A percentile compares a stretch with the other conserved stretches of the same genome.
Evolutionary conservation across 345 rosid species (phyloP).

Genomic region (Citrus inodora): DNA sequence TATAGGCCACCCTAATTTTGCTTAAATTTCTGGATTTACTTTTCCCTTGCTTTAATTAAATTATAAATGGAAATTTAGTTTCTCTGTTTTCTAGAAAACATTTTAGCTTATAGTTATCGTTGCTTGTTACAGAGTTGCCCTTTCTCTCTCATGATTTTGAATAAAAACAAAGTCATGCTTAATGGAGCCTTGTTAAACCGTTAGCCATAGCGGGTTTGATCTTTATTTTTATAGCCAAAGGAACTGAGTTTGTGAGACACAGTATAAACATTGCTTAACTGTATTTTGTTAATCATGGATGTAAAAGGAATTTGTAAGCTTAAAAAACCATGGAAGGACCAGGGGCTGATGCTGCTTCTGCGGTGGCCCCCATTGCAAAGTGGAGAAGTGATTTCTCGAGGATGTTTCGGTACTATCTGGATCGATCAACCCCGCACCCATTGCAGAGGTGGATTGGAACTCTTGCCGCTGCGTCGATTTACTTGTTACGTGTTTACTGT

Average conservation of each 20-base stretch:
- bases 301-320: slow-evolving; percentile 5
- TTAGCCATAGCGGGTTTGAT: not conserved
- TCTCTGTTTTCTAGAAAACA: too few relatives aligned
- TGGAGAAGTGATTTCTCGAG: slow-evolving; percentile 47
- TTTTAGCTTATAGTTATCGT: not conserved
- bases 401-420: slow-evolving; percentile 50
- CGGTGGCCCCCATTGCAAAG: slow-evolving; percentile 36
- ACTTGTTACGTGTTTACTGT: slow-evolving; percentile 36
- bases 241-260: not conserved
- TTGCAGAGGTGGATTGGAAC: slow-evolving; percentile 46
- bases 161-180: not conserved
- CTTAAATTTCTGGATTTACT: too few relatives aligned
- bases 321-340: slow-evolving; percentile 30
- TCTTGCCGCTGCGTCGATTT: slow-evolving; percentile 27
- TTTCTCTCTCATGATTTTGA: not conserved
- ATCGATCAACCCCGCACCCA: slow-evolving; percentile 49
- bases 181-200: not conserved
- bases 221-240: not conserved
- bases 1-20: too few relatives aligned
- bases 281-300: not conserved
- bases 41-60: too few relatives aligned
- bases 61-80: too few relatives aligned
- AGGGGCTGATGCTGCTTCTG: slow-evolving; percentile 30
- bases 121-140: not conserved
- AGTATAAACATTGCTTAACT: not conserved